Conservation (phyloP, 441 rosid genomes). For the Theobroma grandiflorum region DNA sequence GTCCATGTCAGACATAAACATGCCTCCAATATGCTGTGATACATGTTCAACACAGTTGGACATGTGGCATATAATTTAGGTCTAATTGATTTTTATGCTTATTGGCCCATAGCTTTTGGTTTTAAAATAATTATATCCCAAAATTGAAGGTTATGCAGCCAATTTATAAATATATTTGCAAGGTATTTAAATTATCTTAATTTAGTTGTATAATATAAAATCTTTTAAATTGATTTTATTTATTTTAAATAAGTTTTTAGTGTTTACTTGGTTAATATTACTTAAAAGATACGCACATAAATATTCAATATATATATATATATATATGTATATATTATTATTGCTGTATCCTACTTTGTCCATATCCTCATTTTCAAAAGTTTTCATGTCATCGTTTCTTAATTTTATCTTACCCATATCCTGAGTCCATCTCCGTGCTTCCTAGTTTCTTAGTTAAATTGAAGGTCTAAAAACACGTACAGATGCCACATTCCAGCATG, state of each 20-base stretch:
- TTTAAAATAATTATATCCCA: constrained; percentile 3
- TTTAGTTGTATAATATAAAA: neutral
- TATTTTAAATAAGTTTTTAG: constrained; percentile 15
- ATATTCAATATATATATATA: neutral
- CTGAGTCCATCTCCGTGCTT: neutral
- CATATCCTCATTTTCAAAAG: neutral
- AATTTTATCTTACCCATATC: neutral
- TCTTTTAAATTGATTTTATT: neutral
- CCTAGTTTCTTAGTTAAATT: neutral
- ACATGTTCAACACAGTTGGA: neutral
- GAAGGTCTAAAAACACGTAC: neutral
- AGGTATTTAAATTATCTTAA: constrained; percentile 11
- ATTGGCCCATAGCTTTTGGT: neutral
- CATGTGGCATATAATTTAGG: neutral
- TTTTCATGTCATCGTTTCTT: neutral
- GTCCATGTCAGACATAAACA: neutral
- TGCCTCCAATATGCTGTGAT: neutral
- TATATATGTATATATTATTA: neutral
- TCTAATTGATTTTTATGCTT: constrained; percentile 14
- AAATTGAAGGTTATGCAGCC: constrained; percentile 1
- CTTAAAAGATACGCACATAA: neutral
- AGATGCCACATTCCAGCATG: neutral
- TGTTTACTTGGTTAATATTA: constrained; percentile 17
- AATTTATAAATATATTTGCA: constrained; percentile 9
- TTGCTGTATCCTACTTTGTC: neutral